These are phyloP conservation scores for Botrytis paeoniae DNA, from an alignment of 2,329 filamentous ascomycete species.

Conservation along the genomic window DNA sequence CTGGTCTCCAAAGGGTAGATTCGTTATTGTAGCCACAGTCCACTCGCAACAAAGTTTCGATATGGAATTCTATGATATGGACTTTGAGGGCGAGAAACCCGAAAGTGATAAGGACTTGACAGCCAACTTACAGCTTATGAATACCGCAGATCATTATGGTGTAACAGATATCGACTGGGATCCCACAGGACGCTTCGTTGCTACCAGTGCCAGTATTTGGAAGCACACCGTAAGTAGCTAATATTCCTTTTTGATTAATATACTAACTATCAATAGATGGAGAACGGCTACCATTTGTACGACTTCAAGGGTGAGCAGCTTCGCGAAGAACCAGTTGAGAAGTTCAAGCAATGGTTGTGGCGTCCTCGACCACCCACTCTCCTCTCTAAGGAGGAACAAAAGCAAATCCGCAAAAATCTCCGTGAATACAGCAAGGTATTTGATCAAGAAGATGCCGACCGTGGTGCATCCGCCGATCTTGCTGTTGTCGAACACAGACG, in stretches of 20 bases:
- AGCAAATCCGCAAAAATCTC: slow-evolving; percentile 95
- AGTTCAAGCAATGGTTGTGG: slow-evolving; percentile 98
- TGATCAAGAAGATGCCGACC: slow-evolving; percentile 91
- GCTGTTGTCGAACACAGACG: slow-evolving; percentile 88
- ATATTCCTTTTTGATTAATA: slow-evolving; percentile 8
- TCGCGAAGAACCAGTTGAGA: slow-evolving; percentile 87
- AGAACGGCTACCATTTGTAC: slow-evolving; percentile 98
- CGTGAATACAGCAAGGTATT: slow-evolving; percentile 94
- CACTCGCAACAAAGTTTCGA: slow-evolving; percentile 91
- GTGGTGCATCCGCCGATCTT: slow-evolving; percentile 88
- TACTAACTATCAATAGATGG: slow-evolving; percentile 64
- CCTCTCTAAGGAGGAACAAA: slow-evolving; percentile 94
- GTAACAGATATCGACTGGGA: slow-evolving; percentile 99
- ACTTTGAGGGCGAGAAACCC: slow-evolving; percentile 95
- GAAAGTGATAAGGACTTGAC: slow-evolving; percentile 91
- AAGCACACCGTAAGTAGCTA: slow-evolving; percentile 79
- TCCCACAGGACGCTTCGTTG: slow-evolving; percentile 89
- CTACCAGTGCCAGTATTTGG: slow-evolving; percentile 90
- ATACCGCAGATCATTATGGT: slow-evolving; percentile 91
- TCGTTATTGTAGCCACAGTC: slow-evolving; percentile 91
- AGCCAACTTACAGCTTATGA: slow-evolving; percentile 93
- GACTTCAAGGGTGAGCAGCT: slow-evolving; percentile 90
- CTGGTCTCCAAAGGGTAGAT: slow-evolving; percentile 94
- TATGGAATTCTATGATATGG: slow-evolving; percentile 95
- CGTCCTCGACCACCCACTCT: slow-evolving; percentile 88